Base-by-base conservation (phyloP, 257 asterid species). In the Leptodermis oblonga region DNA sequence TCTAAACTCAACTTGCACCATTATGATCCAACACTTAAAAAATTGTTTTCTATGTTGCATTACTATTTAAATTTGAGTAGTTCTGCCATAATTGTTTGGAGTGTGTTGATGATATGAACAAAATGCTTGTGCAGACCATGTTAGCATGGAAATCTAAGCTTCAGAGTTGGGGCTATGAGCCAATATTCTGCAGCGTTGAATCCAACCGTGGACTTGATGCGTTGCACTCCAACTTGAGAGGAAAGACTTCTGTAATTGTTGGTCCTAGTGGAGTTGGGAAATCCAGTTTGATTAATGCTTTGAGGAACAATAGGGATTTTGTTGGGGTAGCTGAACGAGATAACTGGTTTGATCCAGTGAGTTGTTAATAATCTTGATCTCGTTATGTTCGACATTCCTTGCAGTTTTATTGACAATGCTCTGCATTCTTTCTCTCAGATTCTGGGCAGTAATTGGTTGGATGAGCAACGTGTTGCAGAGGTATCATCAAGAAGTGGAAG, bases 251-350 rank as follows among this genome's bases (percentile, higher is more conserved):
- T 65, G 97, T 93, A 34, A 82, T 91, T 73, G 93, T 87, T 42
- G 97, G 99, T 73, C 99, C 97, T 7, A 93, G 99, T 45, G 99
- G 99, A 30, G 99, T 93, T 73, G 99, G 99, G 54, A 93, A 90
- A 83, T 93, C 99, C 43, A 93, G 99, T 69, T 78, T 93, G 82
- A 93, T 93, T 74, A 93, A 93, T 78, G 92, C 88, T 67, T 75
- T 93, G 71, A 87, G 99, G 82, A 82, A 79, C 80, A 84, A 73
- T 37, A 83, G 65, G 64, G 82, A 58, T 69, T 73, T 31, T 76
- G 62, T 72, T 67, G 86, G 81, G 39, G 65, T 73, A 62, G 65
- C 48, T 37, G 82, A 81, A 62, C 89, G 84, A 46, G 88, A 83
- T 65, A 87, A 79, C 69, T 78, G 80, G 85, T 79, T 84, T 70